A percentile compares a stretch with the other conserved stretches of the same genome.
These are phyloP conservation scores for Penicillium nordicum DNA, from an alignment of 2,329 filamentous ascomycete genomes.

Conservation along the genomic window DNA sequence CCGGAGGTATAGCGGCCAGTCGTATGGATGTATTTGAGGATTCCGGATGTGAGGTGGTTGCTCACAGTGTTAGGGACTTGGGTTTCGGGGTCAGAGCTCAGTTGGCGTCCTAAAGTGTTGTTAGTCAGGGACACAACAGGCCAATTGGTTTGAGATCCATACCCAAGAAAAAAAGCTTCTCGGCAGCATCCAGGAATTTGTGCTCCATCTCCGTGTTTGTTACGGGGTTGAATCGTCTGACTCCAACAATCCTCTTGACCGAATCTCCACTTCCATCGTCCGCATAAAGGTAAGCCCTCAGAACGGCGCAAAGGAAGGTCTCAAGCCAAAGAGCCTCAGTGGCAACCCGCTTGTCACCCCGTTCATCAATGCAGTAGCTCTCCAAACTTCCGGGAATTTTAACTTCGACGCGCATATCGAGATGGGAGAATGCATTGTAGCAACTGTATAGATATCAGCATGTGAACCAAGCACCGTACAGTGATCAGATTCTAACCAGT, in stretches of 20 bases:
- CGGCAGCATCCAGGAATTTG: slow-evolving; percentile 88
- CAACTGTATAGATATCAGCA: slow-evolving; percentile 54
- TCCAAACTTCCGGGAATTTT: slow-evolving; percentile 95
- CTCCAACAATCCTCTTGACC: slow-evolving; percentile 96
- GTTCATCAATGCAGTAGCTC: slow-evolving; percentile 95
- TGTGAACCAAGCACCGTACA: not conserved
- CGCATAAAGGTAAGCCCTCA: slow-evolving; percentile 93
- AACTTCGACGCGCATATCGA: slow-evolving; percentile 98
- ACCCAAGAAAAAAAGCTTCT: slow-evolving; percentile 93
- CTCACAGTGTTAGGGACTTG: slow-evolving; percentile 96
- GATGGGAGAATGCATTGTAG: slow-evolving; percentile 97
- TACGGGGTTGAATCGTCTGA: slow-evolving; percentile 93
- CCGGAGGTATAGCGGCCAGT: slow-evolving; percentile 92
- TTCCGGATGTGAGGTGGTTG: slow-evolving; percentile 90
- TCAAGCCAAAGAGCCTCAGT: slow-evolving; percentile 96
- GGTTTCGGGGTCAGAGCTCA: slow-evolving; percentile 94
- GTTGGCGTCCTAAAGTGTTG: slow-evolving; percentile 69
- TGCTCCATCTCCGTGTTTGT: slow-evolving; percentile 98
- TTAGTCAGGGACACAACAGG: slow-evolving; percentile 13
- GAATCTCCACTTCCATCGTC: slow-evolving; percentile 92
- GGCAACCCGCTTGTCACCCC: slow-evolving; percentile 88
- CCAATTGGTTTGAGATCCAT: not conserved
- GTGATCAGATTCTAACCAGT: slow-evolving; percentile 63
- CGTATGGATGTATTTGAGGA: slow-evolving; percentile 91
- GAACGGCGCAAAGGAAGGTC: slow-evolving; percentile 91